These are phyloP conservation scores for Candida gorgasii DNA, from an alignment of 805 yeast species.

Conservation along the genomic window DNA sequence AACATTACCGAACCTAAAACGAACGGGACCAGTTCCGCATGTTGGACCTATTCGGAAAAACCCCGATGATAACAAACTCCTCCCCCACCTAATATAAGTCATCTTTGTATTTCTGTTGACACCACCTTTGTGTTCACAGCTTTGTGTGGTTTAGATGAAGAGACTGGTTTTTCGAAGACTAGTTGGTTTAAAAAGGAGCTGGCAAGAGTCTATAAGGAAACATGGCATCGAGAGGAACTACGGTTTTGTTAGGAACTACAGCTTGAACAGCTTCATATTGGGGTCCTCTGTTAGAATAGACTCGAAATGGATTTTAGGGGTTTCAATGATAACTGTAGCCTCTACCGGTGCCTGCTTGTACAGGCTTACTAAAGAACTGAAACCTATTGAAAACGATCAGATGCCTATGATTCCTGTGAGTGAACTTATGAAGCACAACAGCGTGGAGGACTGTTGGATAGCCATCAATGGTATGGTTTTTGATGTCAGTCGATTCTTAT, in stretches of 20 bases:
- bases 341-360: background rate
- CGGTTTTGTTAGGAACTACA: too few relatives aligned
- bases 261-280: too few relatives aligned
- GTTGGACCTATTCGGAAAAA: background rate
- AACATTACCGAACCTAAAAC: background rate
- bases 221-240: too few relatives aligned
- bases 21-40: background rate
- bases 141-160: too few relatives aligned
- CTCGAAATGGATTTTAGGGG: background rate
- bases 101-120: background rate
- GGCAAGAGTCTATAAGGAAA: too few relatives aligned
- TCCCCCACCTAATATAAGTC: slow-evolving; percentile 16
- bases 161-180: too few relatives aligned
- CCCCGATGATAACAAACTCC: slow-evolving; percentile 19
- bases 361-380: too few relatives aligned
- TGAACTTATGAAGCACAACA: slow-evolving; percentile 20
- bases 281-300: too few relatives aligned
- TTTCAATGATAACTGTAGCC: background rate
- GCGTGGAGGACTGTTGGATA: slow-evolving; percentile 27
- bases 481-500: slow-evolving; percentile 38
- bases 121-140: background rate
- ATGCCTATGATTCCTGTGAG: slow-evolving; percentile 12
- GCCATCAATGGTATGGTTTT: slow-evolving; percentile 34
- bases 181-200: too few relatives aligned
- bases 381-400: slow-evolving; percentile 46